phyloP scores from a whole-genome alignment of 306 rosid species.

The Rosa chinensis region DNA sequence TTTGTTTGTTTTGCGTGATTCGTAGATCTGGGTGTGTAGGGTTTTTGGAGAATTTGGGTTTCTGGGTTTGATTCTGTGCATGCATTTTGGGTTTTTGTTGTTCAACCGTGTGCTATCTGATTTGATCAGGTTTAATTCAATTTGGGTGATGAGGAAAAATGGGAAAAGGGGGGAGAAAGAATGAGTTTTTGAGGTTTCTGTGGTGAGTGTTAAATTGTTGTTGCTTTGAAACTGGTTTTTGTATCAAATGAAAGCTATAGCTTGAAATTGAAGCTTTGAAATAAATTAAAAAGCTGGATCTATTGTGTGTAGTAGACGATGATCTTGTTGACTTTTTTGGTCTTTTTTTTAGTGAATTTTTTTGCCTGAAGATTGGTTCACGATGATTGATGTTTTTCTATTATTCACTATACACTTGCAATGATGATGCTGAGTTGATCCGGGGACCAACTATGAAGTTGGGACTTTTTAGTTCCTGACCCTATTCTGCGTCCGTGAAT shows the following conservation, averaged over 20 bases:
- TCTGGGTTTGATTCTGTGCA: conserved; percentile 8
- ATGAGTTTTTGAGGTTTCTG: neutral
- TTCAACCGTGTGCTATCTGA: neutral
- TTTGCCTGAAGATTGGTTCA: neutral
- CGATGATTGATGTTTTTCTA: neutral
- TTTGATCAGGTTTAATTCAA: neutral
- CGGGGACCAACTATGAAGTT: neutral
- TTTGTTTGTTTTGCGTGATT: neutral
- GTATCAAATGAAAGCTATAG: neutral
- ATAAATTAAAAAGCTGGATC: neutral
- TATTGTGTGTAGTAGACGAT: neutral
- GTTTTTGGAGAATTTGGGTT: conserved; percentile 1
- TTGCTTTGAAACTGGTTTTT: neutral
- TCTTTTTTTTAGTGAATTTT: neutral
- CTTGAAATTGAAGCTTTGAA: neutral
- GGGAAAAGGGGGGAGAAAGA: neutral
- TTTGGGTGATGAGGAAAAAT: conserved; percentile 10
- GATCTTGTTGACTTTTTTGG: neutral
- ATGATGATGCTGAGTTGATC: neutral
- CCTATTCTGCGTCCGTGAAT: neutral
- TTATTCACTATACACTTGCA: neutral
- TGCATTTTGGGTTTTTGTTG: neutral
- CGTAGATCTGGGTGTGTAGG: conserved; percentile 41
- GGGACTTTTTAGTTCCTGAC: neutral
- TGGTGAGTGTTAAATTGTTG: neutral